Evolutionary conservation across 495 filamentous ascomycete genomes (phyloP), one percentile per base, ranked within the genome.

Genomic region (Xylaria grammica): DNA sequence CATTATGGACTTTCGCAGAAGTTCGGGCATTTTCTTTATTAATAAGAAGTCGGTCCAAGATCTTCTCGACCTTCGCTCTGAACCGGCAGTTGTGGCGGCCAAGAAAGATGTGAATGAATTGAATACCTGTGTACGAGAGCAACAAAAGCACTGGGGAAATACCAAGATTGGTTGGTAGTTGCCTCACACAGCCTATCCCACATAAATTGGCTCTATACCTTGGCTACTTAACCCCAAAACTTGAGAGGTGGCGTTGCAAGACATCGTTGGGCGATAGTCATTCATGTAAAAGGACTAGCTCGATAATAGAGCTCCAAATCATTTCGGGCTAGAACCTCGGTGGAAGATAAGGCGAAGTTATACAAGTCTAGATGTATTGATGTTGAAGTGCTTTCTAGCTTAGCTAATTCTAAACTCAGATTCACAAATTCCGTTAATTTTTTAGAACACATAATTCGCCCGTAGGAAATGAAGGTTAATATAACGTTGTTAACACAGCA

Each of bases 1-100:
- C 15, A 62, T 73, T 10, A 10, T 70, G 1, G 71, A 71, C 48
- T 63, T 65, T 19, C 34, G 65, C 19, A 50, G 4, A 27, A 52
- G 44, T 32, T 48, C 61, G 6, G 52, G 51, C 29, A 63, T 29
- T 26, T 63, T 63, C n/a, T 11, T 56, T 10, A 54, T 63, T 20
- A 30, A 63, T 26, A 26, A 48, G 13, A 42, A 27, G 0, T 55
- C 61, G 7, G 50, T 49, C 11, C 19, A 40, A 24, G 9, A 56
- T 13, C 40, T 63, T 27, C 32, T 46, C 27, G 17, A 19, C 1
- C 61, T 56, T 49, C 50, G 51, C 11, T 49, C 49, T 20, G 19
- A 48, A 13, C 11, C 51, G 13, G 7, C 11, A 3, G 26, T 30
- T 19, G 0, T 13, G 11, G 40, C 8, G 7, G 27, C 38, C 27